phyloP scores from a whole-genome alignment of 2,329 filamentous ascomycete species.

The Cladobotryum mycophilum region DNA sequence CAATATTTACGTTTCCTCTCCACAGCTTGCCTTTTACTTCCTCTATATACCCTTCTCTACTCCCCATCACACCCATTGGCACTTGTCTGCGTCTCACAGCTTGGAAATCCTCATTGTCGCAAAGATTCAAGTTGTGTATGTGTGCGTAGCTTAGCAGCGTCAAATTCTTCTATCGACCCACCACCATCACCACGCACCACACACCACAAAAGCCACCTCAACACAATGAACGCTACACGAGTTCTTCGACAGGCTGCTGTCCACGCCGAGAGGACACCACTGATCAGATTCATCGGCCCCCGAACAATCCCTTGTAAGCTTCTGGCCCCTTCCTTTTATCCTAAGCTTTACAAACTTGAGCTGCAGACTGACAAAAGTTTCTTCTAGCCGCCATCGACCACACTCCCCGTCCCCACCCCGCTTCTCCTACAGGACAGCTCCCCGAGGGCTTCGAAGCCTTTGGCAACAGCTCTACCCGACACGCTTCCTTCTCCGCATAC shows the following conservation, averaged over 20 bases:
- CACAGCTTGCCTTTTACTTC: too few species aligned
- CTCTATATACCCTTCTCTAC: too few species aligned
- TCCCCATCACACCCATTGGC: too few species aligned
- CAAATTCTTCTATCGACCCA: slow-evolving; percentile 1
- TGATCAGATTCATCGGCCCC: slow-evolving; percentile 58
- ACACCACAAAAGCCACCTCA: not conserved
- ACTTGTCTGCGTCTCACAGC: too few species aligned
- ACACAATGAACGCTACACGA: slow-evolving; percentile 49
- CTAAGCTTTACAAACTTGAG: not conserved
- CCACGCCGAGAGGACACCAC: slow-evolving; percentile 53
- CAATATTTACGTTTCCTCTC: too few species aligned
- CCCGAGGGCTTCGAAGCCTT: slow-evolving; percentile 45
- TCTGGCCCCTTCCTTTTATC: not conserved
- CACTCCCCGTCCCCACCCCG: slow-evolving; percentile 66
- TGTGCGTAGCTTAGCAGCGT: too few species aligned
- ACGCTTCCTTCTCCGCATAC: slow-evolving; percentile 67
- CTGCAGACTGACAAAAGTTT: slow-evolving; percentile 15
- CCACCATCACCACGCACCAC: not conserved
- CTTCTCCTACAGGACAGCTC: slow-evolving; percentile 58
- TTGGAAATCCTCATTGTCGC: too few species aligned
- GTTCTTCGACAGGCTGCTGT: slow-evolving; percentile 53
- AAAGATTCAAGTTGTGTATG: too few species aligned
- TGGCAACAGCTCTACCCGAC: slow-evolving; percentile 29
- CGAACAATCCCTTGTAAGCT: slow-evolving; percentile 48
- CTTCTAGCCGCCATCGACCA: slow-evolving; percentile 64